Conservation (phyloP, 2,329 filamentous ascomycete genomes). For the Aspergillus unguis region DNA sequence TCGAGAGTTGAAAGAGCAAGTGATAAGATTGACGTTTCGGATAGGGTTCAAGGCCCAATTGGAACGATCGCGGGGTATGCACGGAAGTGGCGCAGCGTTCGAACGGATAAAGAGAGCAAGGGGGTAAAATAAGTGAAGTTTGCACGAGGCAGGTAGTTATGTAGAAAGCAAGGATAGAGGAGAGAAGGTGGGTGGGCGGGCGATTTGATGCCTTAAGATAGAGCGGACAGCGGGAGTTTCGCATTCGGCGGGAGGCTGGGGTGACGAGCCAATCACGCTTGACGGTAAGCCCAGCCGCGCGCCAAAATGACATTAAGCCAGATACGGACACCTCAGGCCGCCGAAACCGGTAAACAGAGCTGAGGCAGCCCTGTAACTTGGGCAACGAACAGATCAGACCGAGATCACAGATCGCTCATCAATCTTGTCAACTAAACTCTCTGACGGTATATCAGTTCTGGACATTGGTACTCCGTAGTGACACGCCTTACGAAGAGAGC, state of each 20-base stretch:
- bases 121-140: constrained; percentile 17
- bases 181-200: constrained; percentile 3
- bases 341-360: constrained; percentile 20
- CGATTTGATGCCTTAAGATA: constrained; percentile 27
- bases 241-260: constrained; percentile 24
- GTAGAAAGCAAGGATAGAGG: constrained; percentile 20
- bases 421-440: neutral
- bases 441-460: neutral
- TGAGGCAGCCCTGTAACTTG: constrained; percentile 20
- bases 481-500: too few relatives aligned
- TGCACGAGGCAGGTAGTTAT: constrained; percentile 10
- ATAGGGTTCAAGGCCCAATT: constrained; percentile 4
- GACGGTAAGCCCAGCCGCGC: constrained; percentile 27
- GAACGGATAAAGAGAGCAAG: constrained; percentile 15
- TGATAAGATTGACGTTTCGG: neutral
- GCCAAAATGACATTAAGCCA: constrained; percentile 13
- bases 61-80: constrained; percentile 6
- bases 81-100: neutral
- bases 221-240: constrained; percentile 19
- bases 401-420: neutral
- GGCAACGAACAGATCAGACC: constrained; percentile 16
- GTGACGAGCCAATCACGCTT: constrained; percentile 21
- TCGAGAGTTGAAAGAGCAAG: neutral
- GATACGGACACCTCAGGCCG: constrained; percentile 11
- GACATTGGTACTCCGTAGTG: neutral